These are phyloP conservation scores for Microascus cirrosus DNA, from an alignment of 2,329 filamentous ascomycete genomes.

Conservation along the genomic window DNA sequence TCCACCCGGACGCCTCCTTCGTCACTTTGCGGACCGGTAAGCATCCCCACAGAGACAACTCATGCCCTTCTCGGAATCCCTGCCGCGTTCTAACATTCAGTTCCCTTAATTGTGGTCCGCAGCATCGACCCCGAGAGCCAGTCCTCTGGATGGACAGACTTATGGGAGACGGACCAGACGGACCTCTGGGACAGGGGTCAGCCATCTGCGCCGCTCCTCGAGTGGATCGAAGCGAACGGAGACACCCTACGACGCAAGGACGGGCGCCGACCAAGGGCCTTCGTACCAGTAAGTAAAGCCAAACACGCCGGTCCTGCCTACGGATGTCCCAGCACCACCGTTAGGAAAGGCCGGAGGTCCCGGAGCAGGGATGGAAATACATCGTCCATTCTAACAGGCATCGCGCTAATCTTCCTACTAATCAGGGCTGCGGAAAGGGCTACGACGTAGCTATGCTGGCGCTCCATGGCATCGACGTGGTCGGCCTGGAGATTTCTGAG, in stretches of 20 bases:
- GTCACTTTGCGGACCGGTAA: too few relatives aligned
- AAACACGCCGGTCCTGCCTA: too few relatives aligned
- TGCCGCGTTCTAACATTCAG: too few relatives aligned
- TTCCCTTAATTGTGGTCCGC: too few relatives aligned
- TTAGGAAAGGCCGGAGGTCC: too few relatives aligned
- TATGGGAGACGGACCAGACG: slow-evolving; percentile 2
- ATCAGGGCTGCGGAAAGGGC: slow-evolving; percentile 4
- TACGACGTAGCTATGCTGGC: slow-evolving; percentile 4
- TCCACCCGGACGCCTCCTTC: too few relatives aligned
- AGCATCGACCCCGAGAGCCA: background rate
- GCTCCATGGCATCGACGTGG: slow-evolving; percentile 6
- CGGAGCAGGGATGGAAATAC: too few relatives aligned
- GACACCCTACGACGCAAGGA: background rate
- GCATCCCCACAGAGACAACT: too few relatives aligned
- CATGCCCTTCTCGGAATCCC: too few relatives aligned
- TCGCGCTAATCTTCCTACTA: too few relatives aligned
- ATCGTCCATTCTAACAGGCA: too few relatives aligned
- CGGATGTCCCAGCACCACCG: too few relatives aligned
- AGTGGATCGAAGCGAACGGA: background rate
- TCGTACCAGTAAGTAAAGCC: background rate
- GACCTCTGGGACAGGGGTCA: background rate
- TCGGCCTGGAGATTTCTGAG: slow-evolving; percentile 5
- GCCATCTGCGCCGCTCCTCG: background rate
- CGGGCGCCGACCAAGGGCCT: background rate
- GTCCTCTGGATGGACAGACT: slow-evolving; percentile 1